Conservation (phyloP, 1,284 basidiomycete species). For the Ceratobasidium papillatum region DNA sequence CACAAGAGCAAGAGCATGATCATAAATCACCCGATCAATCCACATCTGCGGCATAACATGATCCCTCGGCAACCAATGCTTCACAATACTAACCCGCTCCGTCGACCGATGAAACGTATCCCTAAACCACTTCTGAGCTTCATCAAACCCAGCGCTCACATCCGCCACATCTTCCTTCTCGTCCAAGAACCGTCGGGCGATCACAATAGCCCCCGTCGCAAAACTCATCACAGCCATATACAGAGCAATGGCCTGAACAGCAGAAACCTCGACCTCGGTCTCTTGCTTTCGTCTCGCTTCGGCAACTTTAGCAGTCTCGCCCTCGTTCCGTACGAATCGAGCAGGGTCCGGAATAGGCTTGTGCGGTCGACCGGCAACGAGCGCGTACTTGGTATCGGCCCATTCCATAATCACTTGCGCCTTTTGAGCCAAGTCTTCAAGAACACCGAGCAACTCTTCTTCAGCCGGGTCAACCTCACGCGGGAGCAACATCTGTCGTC, state of each 20-base stretch:
- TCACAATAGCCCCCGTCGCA: conserved; percentile 70
- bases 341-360: conserved; percentile 78
- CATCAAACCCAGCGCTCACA: conserved; percentile 78
- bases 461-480: conserved; percentile 75
- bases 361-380: conserved; percentile 77
- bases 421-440: conserved; percentile 95
- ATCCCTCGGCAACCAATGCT: conserved; percentile 80
- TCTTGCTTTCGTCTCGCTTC: conserved; percentile 70
- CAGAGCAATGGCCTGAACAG: conserved; percentile 83
- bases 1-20: conserved; percentile 75
- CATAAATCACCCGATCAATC: conserved; percentile 83
- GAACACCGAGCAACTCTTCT: conserved; percentile 73
- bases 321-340: conserved; percentile 73
- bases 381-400: conserved; percentile 91
- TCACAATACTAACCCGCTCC: conserved; percentile 75
- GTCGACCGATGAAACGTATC: conserved; percentile 80
- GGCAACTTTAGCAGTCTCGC: conserved; percentile 75
- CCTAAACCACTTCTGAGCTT: conserved; percentile 72
- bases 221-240: conserved; percentile 95
- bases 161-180: conserved; percentile 67
- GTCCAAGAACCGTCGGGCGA: conserved; percentile 54
- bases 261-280: conserved; percentile 70
- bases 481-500: conserved; percentile 43
- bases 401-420: conserved; percentile 92
- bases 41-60: conserved; percentile 76